Evolutionary conservation across 1,139 yeast genomes (phyloP), one percentile per base, ranked within the genome.

Genomic region (Yamadazyma diddensiae): DNA sequence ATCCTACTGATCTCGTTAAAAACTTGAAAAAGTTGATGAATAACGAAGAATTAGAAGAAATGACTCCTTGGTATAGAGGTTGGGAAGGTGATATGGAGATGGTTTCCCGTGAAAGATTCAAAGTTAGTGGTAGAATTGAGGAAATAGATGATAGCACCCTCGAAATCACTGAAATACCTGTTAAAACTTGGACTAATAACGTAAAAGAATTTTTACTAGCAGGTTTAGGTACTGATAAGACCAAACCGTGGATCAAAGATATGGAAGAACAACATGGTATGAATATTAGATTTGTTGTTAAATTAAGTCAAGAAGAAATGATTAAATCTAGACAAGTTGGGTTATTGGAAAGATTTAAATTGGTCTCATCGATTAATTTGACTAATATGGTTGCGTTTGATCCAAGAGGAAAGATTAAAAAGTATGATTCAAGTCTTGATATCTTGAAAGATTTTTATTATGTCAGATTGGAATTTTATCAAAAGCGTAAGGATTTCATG

Each of bases 341-440:
- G 0, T 69, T 87, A 33, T 73, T 84, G 45, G 94, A 85, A 52
- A 72, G 90, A 52, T 94, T 94, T 64, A 88, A 84, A 55, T 70
- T 94, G 35, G 65, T 77, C 9, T 70, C 88, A 1, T 66, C 82
- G 8, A 64, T 92, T 26, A 81, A 76, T 55, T 67, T 86, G 45
- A 74, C 80, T 32, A 94, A 94, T 55, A 88, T 94, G 96, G 96
- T 92, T 38, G 94, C 96, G 0, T 94, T 94, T 61, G 97, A 92
- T 60, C 77, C 95, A n/a, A 73, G 75, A 38, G 95, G 96, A 24
- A 77, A 94, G 48, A 86, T 94, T 45, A 86, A 84, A 53, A 85
- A 77, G 53, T 94, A 90, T 55, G 82, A 78, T 11, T 66, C 70
- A 31, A 83, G 84, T 2, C 74, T 77, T 43, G 94, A 88, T 34